phyloP scores from a whole-genome alignment of 164 flowering plant species.

The Stephania cephalantha region DNA sequence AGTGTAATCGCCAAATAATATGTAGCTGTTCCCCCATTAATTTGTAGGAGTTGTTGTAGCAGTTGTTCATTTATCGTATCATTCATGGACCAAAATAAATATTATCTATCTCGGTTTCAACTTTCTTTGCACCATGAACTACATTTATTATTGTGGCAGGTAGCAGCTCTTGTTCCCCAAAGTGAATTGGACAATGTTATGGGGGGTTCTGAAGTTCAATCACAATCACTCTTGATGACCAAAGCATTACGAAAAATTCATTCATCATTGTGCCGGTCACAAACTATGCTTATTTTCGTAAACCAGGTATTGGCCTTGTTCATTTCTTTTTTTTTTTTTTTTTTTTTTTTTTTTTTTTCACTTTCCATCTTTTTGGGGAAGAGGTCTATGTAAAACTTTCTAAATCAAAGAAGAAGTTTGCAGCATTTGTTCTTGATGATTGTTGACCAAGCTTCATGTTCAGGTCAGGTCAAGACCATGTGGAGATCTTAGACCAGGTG shows the following conservation, averaged over 20 bases:
- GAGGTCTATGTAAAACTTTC: background rate
- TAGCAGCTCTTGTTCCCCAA: conserved; percentile 87
- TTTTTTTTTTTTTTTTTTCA: background rate
- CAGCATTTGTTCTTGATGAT: background rate
- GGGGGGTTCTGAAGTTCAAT: conserved; percentile 20
- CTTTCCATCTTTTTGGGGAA: background rate
- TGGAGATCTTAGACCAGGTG: conserved; percentile 28
- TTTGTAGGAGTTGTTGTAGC: background rate
- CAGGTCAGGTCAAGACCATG: conserved; percentile 50
- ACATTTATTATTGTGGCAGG: conserved; percentile 36
- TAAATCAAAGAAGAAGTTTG: background rate
- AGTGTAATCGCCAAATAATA: background rate
- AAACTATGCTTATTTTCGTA: conserved; percentile 60
- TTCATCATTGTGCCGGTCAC: conserved; percentile 49
- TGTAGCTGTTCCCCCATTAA: background rate
- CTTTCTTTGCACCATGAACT: background rate
- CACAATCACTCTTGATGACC: conserved; percentile 58
- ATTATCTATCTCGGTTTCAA: background rate
- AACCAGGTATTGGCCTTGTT: conserved; percentile 55
- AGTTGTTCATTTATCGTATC: background rate
- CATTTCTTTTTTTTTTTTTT: background rate
- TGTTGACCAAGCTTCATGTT: background rate
- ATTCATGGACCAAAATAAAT: background rate
- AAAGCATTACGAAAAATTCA: conserved; percentile 70
- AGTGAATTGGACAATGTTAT: conserved; percentile 46